Evolutionary conservation across 345 rosid species (phyloP), one percentile per base, ranked within the genome.

Genomic region (Brassica juncea): DNA sequence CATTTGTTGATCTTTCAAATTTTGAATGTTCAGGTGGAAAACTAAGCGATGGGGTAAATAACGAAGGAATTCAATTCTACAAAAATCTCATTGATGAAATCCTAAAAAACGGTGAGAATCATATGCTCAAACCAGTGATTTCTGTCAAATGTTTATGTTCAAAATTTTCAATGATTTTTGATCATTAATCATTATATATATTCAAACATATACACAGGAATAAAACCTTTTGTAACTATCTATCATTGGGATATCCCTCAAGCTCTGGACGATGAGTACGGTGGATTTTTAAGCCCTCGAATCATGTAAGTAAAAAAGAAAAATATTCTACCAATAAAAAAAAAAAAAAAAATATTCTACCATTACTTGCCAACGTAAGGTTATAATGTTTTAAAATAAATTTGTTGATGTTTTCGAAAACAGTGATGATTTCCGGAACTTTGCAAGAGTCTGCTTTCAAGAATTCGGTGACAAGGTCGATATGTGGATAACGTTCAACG

Each of bases 201-300:
- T 42, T 10, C 49, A 42, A 47, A 47, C 54, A 47, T 47, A 47
- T 14, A n/a, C 2, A 44, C 66, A 84, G 88, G 83, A 1, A 77
- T 86, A 19, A 64, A 80, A 59, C 89, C 89, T n/a, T 84, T 76
- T 63, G 65, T 82, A 31, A 86, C 87, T 3, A 7, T 84, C 9
- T 86, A 75, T 59, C 89, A 85, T 9, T 86, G 86, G 87, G 87
- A 86, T 59, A 66, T 86, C 42, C 89, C 89, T 37, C 89, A 86
- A 73, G 19, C 73, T 5, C 57, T 87, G 10, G 84, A 87, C 23
- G 82, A 85, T 57, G 81, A 75, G 57, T 87, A 85, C 3, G 84
- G 80, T 58, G 86, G 90, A 6, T 78, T 83, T 73, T 77, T 87
- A 49, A 82, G 80, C 69, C 80, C 82, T 34, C 52, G 15, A n/a